Evolutionary conservation across 495 filamentous ascomycete genomes (phyloP).

Genomic region (Xylaria longipes): DNA sequence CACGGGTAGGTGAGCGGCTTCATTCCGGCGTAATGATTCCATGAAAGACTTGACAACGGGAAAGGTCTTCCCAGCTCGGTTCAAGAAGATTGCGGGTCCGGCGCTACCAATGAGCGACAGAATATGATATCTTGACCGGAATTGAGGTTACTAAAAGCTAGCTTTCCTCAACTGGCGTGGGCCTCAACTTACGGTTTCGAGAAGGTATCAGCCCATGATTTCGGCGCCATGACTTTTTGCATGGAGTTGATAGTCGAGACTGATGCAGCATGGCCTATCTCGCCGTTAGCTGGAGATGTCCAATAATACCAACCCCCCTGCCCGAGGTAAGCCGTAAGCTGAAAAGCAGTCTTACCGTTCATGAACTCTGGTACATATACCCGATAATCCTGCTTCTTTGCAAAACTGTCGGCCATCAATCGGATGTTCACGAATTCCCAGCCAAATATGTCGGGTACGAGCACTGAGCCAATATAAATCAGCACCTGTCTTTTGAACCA

Average conservation of each 20-base stretch:
- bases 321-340: background rate
- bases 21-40: conserved; percentile 28
- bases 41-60: conserved; percentile 38
- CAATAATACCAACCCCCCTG: background rate
- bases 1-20: conserved; percentile 27
- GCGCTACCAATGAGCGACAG: conserved; percentile 49
- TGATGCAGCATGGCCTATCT: conserved; percentile 22
- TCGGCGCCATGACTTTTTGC: conserved; percentile 19
- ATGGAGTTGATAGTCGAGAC: conserved; percentile 16
- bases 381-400: conserved; percentile 45
- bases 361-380: conserved; percentile 60
- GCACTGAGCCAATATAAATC: conserved; percentile 31
- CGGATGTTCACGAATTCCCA: conserved; percentile 57
- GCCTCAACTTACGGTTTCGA: conserved; percentile 26
- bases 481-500: background rate
- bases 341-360: conserved; percentile 41
- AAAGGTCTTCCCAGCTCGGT: conserved; percentile 43
- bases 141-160: background rate
- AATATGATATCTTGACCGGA: conserved; percentile 39
- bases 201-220: conserved; percentile 21
- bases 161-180: background rate
- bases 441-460: conserved; percentile 57
- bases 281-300: conserved; percentile 9
- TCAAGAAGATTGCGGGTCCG: conserved; percentile 40
- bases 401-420: conserved; percentile 54